Base-by-base conservation (phyloP, 2,329 filamentous ascomycete species). In the Fusarium neocosmosporiellum region DNA sequence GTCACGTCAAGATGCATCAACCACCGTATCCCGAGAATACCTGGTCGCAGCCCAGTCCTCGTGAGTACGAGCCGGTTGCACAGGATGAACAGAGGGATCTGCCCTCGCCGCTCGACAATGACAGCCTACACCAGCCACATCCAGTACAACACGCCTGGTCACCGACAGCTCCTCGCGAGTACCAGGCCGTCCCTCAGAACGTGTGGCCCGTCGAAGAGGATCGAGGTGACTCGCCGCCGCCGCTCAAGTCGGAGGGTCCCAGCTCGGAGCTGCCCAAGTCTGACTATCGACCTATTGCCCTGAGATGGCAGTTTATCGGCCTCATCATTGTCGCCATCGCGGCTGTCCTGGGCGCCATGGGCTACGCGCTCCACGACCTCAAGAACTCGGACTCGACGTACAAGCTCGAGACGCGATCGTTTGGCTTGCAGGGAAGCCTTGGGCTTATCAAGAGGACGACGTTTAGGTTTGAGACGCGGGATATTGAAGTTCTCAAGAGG, bases 261-360 rank as follows among this genome's bases (percentile, higher is more conserved):
- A 31, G 7, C 18, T 53, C 46, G 34, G 70, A 73, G 43, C 27
- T 53, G 18, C 46, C 46, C 46, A 71, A 46, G 13, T 69, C 71
- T 1, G 71, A 74, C 24, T 74, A 74, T n/a, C 68, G 71, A 16
- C 71, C 71, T 37, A 72, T 74, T 16, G 68, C 71, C 7, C 29
- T 74, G 24, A 54, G 68, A 62, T 74, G 71, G 71, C 65, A 66
- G 0, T 74, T 74, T 6, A 74, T 74, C 36, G 63, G 71, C 27
- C 65, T 74, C 0, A 34, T 74, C 22, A 54, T 66, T 10, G 46
- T 74, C 11, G 5, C 69, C n/a, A 59, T 41, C 11, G 7, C 64
- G 16, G 67, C 31, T 16, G 41, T 74, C 6, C 46, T 72, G 50
- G 71, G 71, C 0, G 14, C 61, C 22, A 63, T 65, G 14, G 41